Evolutionary conservation across 495 filamentous ascomycete genomes (phyloP).

Genomic region (Lentithecium fluviatile): DNA sequence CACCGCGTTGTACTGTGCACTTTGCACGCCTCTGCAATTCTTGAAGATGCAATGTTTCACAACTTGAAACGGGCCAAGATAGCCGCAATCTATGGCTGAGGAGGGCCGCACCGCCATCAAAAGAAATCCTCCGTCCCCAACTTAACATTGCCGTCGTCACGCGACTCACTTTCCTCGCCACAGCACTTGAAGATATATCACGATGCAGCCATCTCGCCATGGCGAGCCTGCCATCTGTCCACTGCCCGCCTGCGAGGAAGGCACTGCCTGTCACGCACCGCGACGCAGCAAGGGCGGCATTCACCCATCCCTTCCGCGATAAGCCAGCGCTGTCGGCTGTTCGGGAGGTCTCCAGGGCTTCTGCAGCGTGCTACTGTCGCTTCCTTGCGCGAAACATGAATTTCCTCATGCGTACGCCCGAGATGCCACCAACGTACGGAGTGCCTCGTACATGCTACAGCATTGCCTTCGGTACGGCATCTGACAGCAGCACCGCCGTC

Average conservation of each 20-base stretch:
- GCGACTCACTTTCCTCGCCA: background rate
- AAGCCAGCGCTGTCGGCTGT: background rate
- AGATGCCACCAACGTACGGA: background rate
- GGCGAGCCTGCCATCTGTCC: background rate
- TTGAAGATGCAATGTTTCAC: no score
- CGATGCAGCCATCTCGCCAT: background rate
- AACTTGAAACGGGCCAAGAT: background rate
- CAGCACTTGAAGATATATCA: background rate
- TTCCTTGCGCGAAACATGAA: no score
- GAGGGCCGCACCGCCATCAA: background rate
- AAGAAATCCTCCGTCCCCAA: background rate
- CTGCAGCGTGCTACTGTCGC: no score
- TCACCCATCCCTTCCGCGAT: background rate
- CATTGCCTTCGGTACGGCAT: no score
- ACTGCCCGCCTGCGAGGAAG: background rate
- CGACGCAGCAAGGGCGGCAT: background rate
- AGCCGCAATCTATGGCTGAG: background rate
- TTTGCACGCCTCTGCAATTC: no score
- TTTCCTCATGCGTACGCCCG: slow-evolving; percentile 1
- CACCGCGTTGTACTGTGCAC: no score
- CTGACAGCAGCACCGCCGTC: no score
- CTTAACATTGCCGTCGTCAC: background rate
- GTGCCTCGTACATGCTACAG: no score
- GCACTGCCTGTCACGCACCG: background rate
- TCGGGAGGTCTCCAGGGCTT: no score